Percentiles rank a stretch among this genome's conserved stretches.
Conservation (phyloP, 495 filamentous ascomycete species). For the Hypoxylon intermedium region DNA sequence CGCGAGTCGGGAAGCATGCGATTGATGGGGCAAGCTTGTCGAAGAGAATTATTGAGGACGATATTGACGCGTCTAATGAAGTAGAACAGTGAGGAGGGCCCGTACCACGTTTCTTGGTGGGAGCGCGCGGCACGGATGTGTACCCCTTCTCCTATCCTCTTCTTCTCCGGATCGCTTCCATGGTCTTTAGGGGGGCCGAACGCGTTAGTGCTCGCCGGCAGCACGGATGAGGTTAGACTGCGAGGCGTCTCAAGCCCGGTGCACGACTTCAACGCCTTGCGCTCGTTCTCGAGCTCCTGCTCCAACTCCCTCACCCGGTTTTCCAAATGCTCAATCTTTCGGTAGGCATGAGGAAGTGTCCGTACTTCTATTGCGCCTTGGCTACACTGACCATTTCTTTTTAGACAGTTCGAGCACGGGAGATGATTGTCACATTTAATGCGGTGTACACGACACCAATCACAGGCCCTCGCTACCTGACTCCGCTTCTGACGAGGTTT, state of each 20-base stretch:
- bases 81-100: slow-evolving; percentile 50
- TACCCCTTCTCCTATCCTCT: slow-evolving; percentile 37
- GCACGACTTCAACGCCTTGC: slow-evolving; percentile 7
- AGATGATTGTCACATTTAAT: slow-evolving; percentile 56
- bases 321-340: slow-evolving; percentile 52
- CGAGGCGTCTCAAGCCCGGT: slow-evolving; percentile 4
- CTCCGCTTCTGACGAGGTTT: slow-evolving; percentile 31
- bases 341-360: slow-evolving; percentile 49
- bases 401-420: slow-evolving; percentile 56
- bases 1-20: slow-evolving; percentile 25
- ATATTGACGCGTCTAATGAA: slow-evolving; percentile 49
- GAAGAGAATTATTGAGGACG: slow-evolving; percentile 43
- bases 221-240: slow-evolving; percentile 1
- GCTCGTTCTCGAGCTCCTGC: slow-evolving; percentile 41
- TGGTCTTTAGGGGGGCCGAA: slow-evolving; percentile 12
- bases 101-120: slow-evolving; percentile 47
- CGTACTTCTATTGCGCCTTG: slow-evolving; percentile 44
- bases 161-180: slow-evolving; percentile 10
- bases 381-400: slow-evolving; percentile 48
- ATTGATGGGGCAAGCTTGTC: slow-evolving; percentile 39
- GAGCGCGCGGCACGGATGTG: slow-evolving; percentile 42
- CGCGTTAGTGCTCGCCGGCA: not conserved
- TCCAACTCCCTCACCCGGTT: slow-evolving; percentile 50
- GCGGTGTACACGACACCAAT: slow-evolving; percentile 57
- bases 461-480: slow-evolving; percentile 41